Base-by-base conservation (phyloP, 495 filamentous ascomycete genomes). In the Aspergillus cristatus region DNA sequence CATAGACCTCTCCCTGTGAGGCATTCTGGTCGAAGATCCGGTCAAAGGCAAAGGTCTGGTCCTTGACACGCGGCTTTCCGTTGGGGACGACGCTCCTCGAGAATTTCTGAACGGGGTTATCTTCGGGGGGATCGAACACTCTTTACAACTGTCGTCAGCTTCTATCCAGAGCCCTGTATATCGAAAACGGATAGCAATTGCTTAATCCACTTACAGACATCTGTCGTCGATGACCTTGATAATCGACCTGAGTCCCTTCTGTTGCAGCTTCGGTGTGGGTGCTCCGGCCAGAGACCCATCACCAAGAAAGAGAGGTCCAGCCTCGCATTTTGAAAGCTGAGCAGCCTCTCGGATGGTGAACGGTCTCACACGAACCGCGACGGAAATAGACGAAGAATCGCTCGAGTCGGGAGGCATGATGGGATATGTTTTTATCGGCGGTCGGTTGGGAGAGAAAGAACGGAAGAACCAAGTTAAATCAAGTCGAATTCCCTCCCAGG, bases 31-130 rank as follows among this genome's bases (percentile, higher is more conserved):
- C 91, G 59, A 99, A 99, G 37, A 99, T 82, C 26, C 82, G 72
- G 62, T 99, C 91, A 63, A 99, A 99, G 32, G 78, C 88, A 51
- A 99, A 99, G 4, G 89, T 89, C 58, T 96, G 90, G 54, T 99
- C 91, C 58, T 99, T 99, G 50, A 94, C 85, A 42, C 90, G 80
- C 20, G 20, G 20, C 55, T 94, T 97, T 32, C 89, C 87, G 36
- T 79, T 70, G 6, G 88, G 82, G 1, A 91, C 77, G 12, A 93
- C 80, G 17, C 81, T 84, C 58, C 78, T 76, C 20, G 86, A 84
- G 58, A 94, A 94, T 46, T 81, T 82, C 38, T 93, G 84, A n/a
- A 97, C 79, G 2, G 91, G 85, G 51, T 82, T 94, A 52, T 97
- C 93, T 59, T 99, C 91, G 5, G 91, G 91, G 8, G 91, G 91